These are phyloP conservation scores for Dictyostelium citrinum DNA, from an alignment of 78 protist species.

Conservation along the genomic window DNA sequence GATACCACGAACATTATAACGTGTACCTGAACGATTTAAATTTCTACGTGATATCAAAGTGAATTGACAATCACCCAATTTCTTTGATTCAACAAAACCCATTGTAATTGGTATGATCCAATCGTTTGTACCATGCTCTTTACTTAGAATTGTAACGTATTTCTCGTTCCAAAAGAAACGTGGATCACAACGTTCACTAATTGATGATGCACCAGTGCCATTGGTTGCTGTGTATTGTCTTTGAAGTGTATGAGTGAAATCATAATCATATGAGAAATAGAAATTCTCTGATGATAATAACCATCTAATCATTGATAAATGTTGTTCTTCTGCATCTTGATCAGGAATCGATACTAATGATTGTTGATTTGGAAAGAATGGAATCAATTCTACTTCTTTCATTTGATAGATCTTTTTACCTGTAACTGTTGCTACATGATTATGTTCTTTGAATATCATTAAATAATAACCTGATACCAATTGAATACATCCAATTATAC, in stretches of 20 bases:
- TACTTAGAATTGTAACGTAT: not conserved
- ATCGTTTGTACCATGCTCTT: not conserved
- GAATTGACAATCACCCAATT: not conserved
- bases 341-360: constrained; percentile 46
- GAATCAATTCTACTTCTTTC: not conserved
- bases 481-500: constrained; percentile 21
- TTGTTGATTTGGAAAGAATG: constrained; percentile 56
- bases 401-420: constrained; percentile 19
- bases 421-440: not conserved
- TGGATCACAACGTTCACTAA: constrained; percentile 13
- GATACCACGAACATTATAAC: constrained; percentile 78
- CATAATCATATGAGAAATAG: constrained; percentile 74
- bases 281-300: constrained; percentile 9
- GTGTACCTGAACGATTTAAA: constrained; percentile 65
- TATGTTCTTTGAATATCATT: constrained; percentile 7
- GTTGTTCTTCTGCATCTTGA: constrained; percentile 44
- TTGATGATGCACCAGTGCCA: not conserved
- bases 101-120: constrained; percentile 43
- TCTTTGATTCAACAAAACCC: constrained; percentile 43
- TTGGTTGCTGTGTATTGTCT: not conserved
- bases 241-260: constrained; percentile 76
- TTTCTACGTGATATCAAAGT: constrained; percentile 72
- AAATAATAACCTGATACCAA: constrained; percentile 58
- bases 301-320: constrained; percentile 53
- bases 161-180: constrained; percentile 73